phyloP scores from a whole-genome alignment of 352 stramenopile species.

The Phytophthora ohioensis region DNA sequence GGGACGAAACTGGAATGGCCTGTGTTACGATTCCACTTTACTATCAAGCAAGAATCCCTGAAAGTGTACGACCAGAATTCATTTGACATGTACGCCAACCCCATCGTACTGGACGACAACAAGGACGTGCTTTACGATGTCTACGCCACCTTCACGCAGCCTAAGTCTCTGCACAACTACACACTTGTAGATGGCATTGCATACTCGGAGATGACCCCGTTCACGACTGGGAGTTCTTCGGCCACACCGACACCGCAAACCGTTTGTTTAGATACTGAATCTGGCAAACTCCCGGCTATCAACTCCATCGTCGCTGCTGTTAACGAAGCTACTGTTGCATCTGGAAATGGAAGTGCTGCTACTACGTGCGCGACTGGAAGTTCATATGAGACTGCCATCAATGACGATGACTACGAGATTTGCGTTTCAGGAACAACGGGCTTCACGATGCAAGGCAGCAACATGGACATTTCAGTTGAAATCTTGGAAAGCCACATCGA shows the following conservation, averaged over 20 bases:
- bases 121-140: constrained; percentile 39
- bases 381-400: constrained; percentile 18
- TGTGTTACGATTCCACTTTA: constrained; percentile 39
- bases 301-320: constrained; percentile 27
- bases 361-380: background rate
- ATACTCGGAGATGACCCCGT: constrained; percentile 26
- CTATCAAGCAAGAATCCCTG: constrained; percentile 45
- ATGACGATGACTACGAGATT: constrained; percentile 15
- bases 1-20: constrained; percentile 24
- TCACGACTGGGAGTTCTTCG: constrained; percentile 8
- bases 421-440: constrained; percentile 26
- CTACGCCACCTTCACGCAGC: constrained; percentile 27
- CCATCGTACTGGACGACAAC: constrained; percentile 12
- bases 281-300: constrained; percentile 21
- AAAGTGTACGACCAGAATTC: constrained; percentile 33
- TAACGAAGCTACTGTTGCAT: constrained; percentile 13
- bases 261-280: constrained; percentile 24
- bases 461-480: constrained; percentile 35
- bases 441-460: constrained; percentile 20
- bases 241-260: background rate
- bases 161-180: constrained; percentile 37
- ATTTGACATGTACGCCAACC: constrained; percentile 43
- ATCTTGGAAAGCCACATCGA: constrained; percentile 20
- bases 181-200: constrained; percentile 36
- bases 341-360: background rate